Conservation (phyloP, 2,329 filamentous ascomycete species). For the Aureobasidium sp. region DNA sequence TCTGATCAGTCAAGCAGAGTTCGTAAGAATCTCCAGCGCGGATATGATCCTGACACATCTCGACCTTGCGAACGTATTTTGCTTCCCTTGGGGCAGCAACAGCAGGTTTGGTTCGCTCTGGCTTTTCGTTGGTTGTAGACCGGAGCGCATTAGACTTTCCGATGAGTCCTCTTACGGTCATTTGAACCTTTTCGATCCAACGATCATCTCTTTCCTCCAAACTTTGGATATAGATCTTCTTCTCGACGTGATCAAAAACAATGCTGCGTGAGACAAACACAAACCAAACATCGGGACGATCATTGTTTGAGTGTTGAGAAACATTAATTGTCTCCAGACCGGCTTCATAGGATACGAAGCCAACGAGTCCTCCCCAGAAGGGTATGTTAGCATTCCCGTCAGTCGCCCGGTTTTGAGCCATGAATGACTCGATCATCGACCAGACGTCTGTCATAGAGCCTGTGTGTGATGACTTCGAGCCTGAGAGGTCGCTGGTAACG, state of each 20-base stretch:
- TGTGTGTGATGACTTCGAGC: background rate
- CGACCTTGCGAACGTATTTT: constrained; percentile 72
- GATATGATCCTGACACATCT: constrained; percentile 61
- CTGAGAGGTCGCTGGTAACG: constrained; percentile 12
- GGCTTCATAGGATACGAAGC: constrained; percentile 87
- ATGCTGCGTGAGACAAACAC: constrained; percentile 81
- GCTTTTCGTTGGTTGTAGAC: no score
- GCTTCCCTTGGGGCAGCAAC: constrained; percentile 29
- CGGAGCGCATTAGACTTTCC: background rate
- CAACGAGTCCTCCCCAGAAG: constrained; percentile 88
- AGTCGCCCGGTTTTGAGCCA: constrained; percentile 38
- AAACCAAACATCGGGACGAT: constrained; percentile 76
- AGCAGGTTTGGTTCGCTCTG: constrained; percentile 16
- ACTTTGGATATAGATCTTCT: constrained; percentile 72
- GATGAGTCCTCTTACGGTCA: background rate
- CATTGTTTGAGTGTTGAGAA: constrained; percentile 38
- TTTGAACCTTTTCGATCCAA: constrained; percentile 28
- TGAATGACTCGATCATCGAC: constrained; percentile 37
- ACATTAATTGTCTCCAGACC: constrained; percentile 71
- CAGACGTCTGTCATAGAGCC: constrained; percentile 19
- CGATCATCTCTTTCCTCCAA: constrained; percentile 53
- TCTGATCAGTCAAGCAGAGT: constrained; percentile 83
- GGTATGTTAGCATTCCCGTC: constrained; percentile 48
- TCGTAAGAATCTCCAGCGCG: constrained; percentile 82
- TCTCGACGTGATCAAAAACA: constrained; percentile 76